Conservation (phyloP, 169 alveolate genomes). For the Plasmodium chabaudi region DNA sequence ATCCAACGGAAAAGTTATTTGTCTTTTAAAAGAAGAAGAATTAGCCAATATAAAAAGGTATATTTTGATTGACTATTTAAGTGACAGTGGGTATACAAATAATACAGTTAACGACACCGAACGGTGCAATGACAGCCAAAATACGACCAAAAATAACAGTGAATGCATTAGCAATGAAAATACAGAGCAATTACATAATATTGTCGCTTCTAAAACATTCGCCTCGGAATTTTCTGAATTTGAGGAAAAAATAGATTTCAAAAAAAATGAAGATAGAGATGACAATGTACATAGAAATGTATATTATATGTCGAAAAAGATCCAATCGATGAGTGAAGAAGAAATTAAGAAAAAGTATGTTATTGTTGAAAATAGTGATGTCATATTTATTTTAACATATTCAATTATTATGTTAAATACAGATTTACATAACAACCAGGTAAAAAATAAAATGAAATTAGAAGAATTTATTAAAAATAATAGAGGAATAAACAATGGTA, state of each 20-base stretch:
- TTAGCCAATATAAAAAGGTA: conserved; percentile 64
- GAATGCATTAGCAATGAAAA: conserved; percentile 14
- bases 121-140: background rate
- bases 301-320: conserved; percentile 31
- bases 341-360: conserved; percentile 76
- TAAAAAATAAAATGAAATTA: conserved; percentile 89
- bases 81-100: conserved; percentile 64
- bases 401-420: conserved; percentile 94
- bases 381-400: conserved; percentile 89
- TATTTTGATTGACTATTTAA: conserved; percentile 88
- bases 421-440: conserved; percentile 91
- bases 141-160: background rate
- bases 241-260: conserved; percentile 34
- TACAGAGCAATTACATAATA: conserved; percentile 17
- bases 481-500: conserved; percentile 91
- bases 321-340: conserved; percentile 68
- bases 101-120: background rate
- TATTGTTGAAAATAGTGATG: conserved; percentile 86
- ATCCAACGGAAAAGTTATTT: conserved; percentile 27
- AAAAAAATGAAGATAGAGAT: conserved; percentile 55
- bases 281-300: conserved; percentile 58
- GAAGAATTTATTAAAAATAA: conserved; percentile 92
- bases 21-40: conserved; percentile 60
- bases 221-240: background rate
- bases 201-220: conserved; percentile 6